A percentile compares a stretch with the other conserved stretches of the same genome.
Conservation (phyloP, 2,329 filamentous ascomycete genomes). For the Sclerotiophoma versabilis region DNA sequence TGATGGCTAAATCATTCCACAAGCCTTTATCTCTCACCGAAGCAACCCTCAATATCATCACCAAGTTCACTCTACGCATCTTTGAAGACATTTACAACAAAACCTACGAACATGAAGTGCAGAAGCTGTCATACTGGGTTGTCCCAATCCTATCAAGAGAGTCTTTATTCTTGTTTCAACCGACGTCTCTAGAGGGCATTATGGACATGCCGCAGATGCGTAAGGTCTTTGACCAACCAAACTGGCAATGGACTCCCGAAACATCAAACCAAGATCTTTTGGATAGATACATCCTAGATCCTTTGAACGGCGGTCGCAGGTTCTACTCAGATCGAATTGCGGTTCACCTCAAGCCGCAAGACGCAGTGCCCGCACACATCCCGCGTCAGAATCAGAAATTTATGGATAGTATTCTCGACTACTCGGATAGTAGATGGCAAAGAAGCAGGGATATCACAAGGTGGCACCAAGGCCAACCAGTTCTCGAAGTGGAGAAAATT, state of each 20-base stretch:
- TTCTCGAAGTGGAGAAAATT: conserved; percentile 77
- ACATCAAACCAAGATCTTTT: conserved; percentile 52
- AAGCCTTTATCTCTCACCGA: conserved; percentile 55
- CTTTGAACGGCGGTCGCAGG: conserved; percentile 63
- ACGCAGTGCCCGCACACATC: conserved; percentile 67
- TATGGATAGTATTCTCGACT: conserved; percentile 74
- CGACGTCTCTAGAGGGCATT: conserved; percentile 32
- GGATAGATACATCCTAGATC: conserved; percentile 63
- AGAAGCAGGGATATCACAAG: conserved; percentile 58
- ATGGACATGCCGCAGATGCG: conserved; percentile 70
- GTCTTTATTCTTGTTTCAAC: neutral
- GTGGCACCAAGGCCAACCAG: conserved; percentile 77
- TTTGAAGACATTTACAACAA: conserved; percentile 93
- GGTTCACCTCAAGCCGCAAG: conserved; percentile 66
- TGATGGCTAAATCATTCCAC: conserved; percentile 59
- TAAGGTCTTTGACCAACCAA: conserved; percentile 48
- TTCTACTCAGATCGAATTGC: conserved; percentile 60
- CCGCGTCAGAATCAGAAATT: conserved; percentile 47
- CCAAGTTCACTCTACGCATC: conserved; percentile 74
- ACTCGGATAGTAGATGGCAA: conserved; percentile 77
- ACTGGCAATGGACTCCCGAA: conserved; percentile 55
- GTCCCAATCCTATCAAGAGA: conserved; percentile 61
- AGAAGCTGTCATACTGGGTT: conserved; percentile 82
- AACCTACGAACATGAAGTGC: conserved; percentile 68
- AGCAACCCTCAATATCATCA: conserved; percentile 63